Conservation (phyloP, 2,329 filamentous ascomycete species). For the Alternaria conjuncta region DNA sequence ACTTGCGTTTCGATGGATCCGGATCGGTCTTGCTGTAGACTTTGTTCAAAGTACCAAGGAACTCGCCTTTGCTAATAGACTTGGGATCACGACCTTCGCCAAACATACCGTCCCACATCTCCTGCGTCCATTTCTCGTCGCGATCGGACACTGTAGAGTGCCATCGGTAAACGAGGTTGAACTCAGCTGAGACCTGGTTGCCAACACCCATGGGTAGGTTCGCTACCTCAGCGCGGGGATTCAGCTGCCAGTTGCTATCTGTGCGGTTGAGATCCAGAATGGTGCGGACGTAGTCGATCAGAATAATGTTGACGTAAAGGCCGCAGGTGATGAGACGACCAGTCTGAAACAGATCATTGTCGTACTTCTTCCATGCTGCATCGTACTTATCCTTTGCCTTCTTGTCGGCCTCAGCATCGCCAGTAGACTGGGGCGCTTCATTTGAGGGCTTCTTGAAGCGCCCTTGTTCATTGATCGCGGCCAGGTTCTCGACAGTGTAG, state of each 20-base stretch:
- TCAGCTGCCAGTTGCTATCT: slow-evolving; percentile 81
- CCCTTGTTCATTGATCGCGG: slow-evolving; percentile 82
- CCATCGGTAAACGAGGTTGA: slow-evolving; percentile 89
- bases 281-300: slow-evolving; percentile 61
- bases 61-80: slow-evolving; percentile 64
- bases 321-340: slow-evolving; percentile 60
- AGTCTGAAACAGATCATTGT: slow-evolving; percentile 60
- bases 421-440: slow-evolving; percentile 26
- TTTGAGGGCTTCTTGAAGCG: slow-evolving; percentile 72
- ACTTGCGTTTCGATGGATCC: slow-evolving; percentile 73
- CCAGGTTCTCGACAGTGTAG: slow-evolving; percentile 78
- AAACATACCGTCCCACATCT: slow-evolving; percentile 52
- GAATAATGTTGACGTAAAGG: slow-evolving; percentile 61
- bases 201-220: slow-evolving; percentile 73
- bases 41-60: slow-evolving; percentile 67
- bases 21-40: slow-evolving; percentile 66
- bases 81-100: slow-evolving; percentile 58
- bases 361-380: slow-evolving; percentile 45
- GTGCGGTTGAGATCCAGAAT: slow-evolving; percentile 67
- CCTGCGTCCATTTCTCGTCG: slow-evolving; percentile 81
- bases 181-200: slow-evolving; percentile 85
- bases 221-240: slow-evolving; percentile 73
- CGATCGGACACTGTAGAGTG: slow-evolving; percentile 77
- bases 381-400: slow-evolving; percentile 33
- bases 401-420: slow-evolving; percentile 53